Conservation (phyloP, 2,329 filamentous ascomycete genomes). For the Tolypocladium capitatum region DNA sequence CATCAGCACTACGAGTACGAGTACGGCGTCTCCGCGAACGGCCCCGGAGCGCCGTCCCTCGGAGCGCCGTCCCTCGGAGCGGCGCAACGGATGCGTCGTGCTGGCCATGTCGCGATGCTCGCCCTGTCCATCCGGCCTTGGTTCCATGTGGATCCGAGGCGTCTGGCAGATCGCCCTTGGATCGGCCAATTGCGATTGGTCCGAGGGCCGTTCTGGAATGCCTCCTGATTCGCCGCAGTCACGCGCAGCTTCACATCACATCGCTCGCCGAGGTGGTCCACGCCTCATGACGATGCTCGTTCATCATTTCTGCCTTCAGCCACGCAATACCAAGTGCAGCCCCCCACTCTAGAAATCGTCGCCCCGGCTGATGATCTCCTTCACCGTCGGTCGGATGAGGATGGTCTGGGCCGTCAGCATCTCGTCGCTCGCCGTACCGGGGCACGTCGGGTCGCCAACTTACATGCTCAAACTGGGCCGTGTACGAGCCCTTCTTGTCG, state of each 20-base stretch:
- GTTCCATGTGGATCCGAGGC: neutral
- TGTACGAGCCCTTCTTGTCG: conserved; percentile 90
- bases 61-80: no score
- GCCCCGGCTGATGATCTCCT: conserved; percentile 77
- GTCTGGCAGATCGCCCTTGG: neutral
- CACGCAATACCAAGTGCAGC: neutral
- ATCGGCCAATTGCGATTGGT: neutral
- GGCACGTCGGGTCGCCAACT: conserved; percentile 27
- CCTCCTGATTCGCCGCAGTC: neutral
- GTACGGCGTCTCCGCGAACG: neutral
- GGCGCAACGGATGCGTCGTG: no score
- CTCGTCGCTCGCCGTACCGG: neutral
- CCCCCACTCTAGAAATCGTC: conserved; percentile 55
- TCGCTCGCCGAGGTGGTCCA: no score
- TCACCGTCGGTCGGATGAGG: conserved; percentile 63
- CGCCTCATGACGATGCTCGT: neutral
- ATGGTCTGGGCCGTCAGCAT: conserved; percentile 43
- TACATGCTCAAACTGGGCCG: conserved; percentile 89
- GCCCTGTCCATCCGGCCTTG: neutral
- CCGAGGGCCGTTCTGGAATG: no score
- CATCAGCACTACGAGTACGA: no score
- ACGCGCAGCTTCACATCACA: neutral
- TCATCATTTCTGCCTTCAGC: neutral
- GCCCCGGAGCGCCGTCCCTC: no score
- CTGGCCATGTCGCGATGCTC: no score